These are phyloP conservation scores for Anisodus acutangulus DNA, from an alignment of 257 asterid species.

Conservation along the genomic window DNA sequence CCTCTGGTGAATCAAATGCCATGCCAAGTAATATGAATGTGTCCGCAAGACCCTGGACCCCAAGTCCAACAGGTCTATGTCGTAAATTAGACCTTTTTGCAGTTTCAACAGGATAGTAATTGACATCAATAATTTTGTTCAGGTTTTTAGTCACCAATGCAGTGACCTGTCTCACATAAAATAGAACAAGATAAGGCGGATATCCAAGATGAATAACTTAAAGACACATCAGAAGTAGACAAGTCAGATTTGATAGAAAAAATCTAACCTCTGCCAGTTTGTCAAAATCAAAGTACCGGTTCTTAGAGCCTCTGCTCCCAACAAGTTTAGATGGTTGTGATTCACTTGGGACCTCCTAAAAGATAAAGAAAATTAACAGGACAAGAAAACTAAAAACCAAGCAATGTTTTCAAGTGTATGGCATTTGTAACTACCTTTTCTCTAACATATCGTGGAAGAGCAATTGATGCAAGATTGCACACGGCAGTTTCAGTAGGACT, in stretches of 20 bases:
- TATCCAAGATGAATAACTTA: not conserved
- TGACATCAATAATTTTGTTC: slow-evolving; percentile 85
- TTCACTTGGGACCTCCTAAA: slow-evolving; percentile 76
- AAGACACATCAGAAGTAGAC: not conserved
- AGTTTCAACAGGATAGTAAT: slow-evolving; percentile 95
- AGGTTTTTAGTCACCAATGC: slow-evolving; percentile 72
- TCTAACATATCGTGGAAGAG: slow-evolving; percentile 87
- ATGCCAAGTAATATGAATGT: slow-evolving; percentile 94
- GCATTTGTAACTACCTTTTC: slow-evolving; percentile 68
- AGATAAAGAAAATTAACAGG: not conserved
- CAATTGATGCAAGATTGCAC: slow-evolving; percentile 96
- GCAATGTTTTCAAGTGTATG: slow-evolving; percentile 22
- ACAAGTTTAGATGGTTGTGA: slow-evolving; percentile 89
- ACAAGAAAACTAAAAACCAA: not conserved
- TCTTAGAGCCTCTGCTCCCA: slow-evolving; percentile 83
- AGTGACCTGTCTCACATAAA: slow-evolving; percentile 65
- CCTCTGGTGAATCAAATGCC: slow-evolving; percentile 99
- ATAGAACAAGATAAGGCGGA: not conserved
- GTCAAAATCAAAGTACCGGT: slow-evolving; percentile 87
- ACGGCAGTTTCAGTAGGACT: slow-evolving; percentile 98
- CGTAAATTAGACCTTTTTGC: slow-evolving; percentile 81
- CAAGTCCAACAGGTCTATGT: slow-evolving; percentile 95
- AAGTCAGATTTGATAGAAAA: not conserved
- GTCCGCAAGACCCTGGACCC: slow-evolving; percentile 98
- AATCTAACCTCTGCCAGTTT: slow-evolving; percentile 86